Evolutionary conservation across 805 yeast genomes (phyloP).

Genomic region (Candida railenensis): DNA sequence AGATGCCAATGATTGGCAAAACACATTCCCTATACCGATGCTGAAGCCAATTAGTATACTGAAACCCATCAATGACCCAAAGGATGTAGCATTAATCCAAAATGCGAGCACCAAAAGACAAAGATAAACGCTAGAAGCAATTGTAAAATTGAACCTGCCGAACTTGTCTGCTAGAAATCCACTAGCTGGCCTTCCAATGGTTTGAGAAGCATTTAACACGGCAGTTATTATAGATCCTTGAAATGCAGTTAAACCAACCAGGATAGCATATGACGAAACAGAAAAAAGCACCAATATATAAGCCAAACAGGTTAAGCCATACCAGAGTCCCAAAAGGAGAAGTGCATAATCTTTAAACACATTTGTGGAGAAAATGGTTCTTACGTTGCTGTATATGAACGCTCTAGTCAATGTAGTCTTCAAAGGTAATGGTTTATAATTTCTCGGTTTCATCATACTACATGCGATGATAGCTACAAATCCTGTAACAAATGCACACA

Average conservation of each 20-base stretch:
- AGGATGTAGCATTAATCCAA: slow-evolving; percentile 39
- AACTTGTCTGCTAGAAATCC: slow-evolving; percentile 45
- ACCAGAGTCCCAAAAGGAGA: slow-evolving; percentile 30
- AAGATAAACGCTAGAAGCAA: slow-evolving; percentile 17
- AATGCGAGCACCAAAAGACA: slow-evolving; percentile 30
- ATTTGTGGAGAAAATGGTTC: slow-evolving; percentile 32
- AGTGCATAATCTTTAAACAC: slow-evolving; percentile 26
- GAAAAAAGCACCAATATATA: slow-evolving; percentile 35
- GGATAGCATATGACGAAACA: slow-evolving; percentile 36
- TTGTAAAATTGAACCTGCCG: slow-evolving; percentile 45
- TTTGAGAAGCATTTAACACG: slow-evolving; percentile 40
- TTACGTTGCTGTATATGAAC: slow-evolving; percentile 20
- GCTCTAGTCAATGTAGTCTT: slow-evolving; percentile 19
- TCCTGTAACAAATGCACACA: slow-evolving; percentile 33
- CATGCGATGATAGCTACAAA: slow-evolving; percentile 35
- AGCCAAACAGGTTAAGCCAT: slow-evolving; percentile 34
- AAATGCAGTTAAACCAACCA: slow-evolving; percentile 41
- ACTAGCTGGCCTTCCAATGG: slow-evolving; percentile 50
- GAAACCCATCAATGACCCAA: slow-evolving; percentile 29
- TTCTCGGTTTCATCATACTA: slow-evolving; percentile 46
- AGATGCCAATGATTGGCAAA: slow-evolving; percentile 23
- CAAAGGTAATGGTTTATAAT: slow-evolving; percentile 24
- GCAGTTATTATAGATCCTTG: slow-evolving; percentile 36
- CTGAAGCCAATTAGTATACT: slow-evolving; percentile 27
- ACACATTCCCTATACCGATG: slow-evolving; percentile 28